Base-by-base conservation (phyloP, 225 moss, liverwort and hornwort genomes). In the Polytrichum formosum region DNA sequence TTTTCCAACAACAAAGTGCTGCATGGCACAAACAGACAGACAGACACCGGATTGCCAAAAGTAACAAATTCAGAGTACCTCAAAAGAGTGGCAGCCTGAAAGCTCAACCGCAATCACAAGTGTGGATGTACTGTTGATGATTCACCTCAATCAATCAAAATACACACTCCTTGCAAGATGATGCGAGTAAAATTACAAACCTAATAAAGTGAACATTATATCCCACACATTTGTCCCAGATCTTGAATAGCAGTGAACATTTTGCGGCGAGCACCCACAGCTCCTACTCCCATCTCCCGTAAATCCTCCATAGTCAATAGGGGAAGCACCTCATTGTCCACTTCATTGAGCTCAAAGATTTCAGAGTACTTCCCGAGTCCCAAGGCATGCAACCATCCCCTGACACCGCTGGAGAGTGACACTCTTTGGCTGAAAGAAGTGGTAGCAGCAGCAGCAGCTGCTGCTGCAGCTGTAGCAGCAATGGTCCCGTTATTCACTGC, bases 271-370 rank as follows among this genome's bases (percentile, higher is more conserved):
- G 97, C 91, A 21, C 94, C 97, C 28, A 94, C 91, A 67, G 94
- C 92, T 7, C 82, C 82, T 28, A 98, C 77, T 59, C 97, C 94
- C 88, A 98, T 98, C 71, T 98, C 97, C 64, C 91, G 88, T 5
- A 98, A 80, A 78, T 98, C 97, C 25, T 94, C 94, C 79, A 98
- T 86, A n/a, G 97, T 98, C 59, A 98, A 76, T 53, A 92, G 68
- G 4, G 92, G 94, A 25, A 98, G 71, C 35, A 94, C 97, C 55
- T 94, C 91, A 59, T 79, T 90, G 18, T 98, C 97, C 55, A 98
- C 97, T 83, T 98, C 97, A 71, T 98, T 91, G 70, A 82, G 79
- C 19, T 91, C 89, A 59, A 98, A 98, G 13, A 88, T 64, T 54
- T 92, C 91, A 9, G 85, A 78, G 61, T 94, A 94, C 63, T 94